Evolutionary conservation across 2,329 filamentous ascomycete species (phyloP), one percentile per base, ranked within the genome.

Genomic region (Orbilia blumenaviensis): DNA sequence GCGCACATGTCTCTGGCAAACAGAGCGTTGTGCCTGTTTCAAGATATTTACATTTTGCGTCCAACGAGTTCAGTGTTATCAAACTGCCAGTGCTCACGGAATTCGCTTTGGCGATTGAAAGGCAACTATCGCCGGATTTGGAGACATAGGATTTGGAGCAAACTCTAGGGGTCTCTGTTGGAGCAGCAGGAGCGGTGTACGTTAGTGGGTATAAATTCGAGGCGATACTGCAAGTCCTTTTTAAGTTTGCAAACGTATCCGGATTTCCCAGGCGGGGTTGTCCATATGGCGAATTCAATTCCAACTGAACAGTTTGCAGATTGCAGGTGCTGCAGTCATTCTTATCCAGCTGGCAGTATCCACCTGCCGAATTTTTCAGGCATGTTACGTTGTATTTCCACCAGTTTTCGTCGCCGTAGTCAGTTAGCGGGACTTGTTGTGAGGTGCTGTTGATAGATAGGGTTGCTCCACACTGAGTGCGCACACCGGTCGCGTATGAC

Each of bases 301-400:
- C 46, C 9, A 64, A 8, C 18, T 64, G 61, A 4, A 42, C 14
- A 27, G 12, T 64, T 27, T 61, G 46, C 2, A 64, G 32, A 36
- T 7, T 36, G 27, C 42, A 64, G 2, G 61, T 4, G 14, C 46
- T 41, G 16, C 61, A 64, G 18, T 64, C 46, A 5, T 36, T 9
- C n/a, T 21, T 52, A 18, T 64, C 42, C 3, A 48, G 18, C 34
- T 64, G 42, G 16, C 61, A 64, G 27, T 64, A 64, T 18, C 18
- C n/a, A 1, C 61, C 61, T 9, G 61, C 27, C 2, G 27, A 50
- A 21, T 29, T 32, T 29, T 64, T 64, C 16, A 64, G 16, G 36
- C 61, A 64, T 18, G 61, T 64, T 2, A 52, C 61, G 16, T 64
- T 64, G 25, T 50, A 52, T 23, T 44, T 41, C 61, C 61, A 64